A percentile compares a stretch with the other conserved stretches of the same genome.
These are phyloP conservation scores for Apostasia ramifera DNA, from an alignment of 106 monocot species.

Conservation along the genomic window DNA sequence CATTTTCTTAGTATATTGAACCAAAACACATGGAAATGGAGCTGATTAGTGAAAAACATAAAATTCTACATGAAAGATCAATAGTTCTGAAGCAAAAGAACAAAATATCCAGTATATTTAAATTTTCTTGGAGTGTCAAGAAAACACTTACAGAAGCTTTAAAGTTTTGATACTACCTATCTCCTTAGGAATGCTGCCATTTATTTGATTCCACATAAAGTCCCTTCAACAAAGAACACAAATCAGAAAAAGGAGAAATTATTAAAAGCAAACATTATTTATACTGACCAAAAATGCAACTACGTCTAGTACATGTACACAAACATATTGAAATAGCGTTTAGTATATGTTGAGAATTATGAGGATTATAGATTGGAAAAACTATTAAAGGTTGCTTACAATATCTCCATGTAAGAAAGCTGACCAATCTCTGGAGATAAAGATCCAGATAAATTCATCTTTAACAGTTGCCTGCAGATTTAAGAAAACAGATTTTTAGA, in stretches of 20 bases:
- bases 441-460: slow-evolving; percentile 77
- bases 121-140: background rate
- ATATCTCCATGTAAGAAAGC: slow-evolving; percentile 63
- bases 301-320: too few species aligned
- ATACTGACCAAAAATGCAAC: too few species aligned
- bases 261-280: background rate
- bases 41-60: background rate
- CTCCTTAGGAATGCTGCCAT: slow-evolving; percentile 88
- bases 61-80: slow-evolving; percentile 2
- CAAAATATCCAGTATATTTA: slow-evolving; percentile 2
- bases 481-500: slow-evolving; percentile 1
- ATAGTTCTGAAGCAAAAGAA: background rate
- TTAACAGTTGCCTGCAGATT: slow-evolving; percentile 59
- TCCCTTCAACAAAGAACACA: slow-evolving; percentile 59
- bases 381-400: slow-evolving; percentile 41
- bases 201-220: slow-evolving; percentile 95
- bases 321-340: too few species aligned
- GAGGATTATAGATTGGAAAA: too few species aligned
- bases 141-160: slow-evolving; percentile 77
- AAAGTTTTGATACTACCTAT: slow-evolving; percentile 85
- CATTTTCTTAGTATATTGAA: background rate
- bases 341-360: too few species aligned
- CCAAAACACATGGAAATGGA: background rate
- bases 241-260: background rate
- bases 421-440: slow-evolving; percentile 83